Conservation (phyloP, 164 flowering plant species). For the Tetrastigma voinierianum region DNA sequence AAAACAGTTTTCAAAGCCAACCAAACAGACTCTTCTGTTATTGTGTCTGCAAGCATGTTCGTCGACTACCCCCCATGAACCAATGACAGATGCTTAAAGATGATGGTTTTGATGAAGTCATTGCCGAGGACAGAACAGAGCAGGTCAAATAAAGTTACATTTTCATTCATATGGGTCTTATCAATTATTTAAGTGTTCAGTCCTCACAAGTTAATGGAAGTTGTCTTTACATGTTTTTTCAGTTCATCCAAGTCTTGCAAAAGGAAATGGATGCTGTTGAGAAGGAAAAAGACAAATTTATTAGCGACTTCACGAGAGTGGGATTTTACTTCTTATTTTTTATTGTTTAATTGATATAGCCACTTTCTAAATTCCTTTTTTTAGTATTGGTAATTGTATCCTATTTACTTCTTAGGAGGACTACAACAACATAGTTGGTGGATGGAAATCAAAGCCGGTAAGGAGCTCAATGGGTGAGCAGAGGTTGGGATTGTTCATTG, state of each 20-base stretch:
- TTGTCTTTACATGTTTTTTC: constrained; percentile 14
- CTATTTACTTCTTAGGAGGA: no score
- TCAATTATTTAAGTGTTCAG: no score
- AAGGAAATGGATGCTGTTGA: constrained; percentile 54
- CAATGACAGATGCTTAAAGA: constrained; percentile 79
- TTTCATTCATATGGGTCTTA: neutral
- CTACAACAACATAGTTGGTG: no score
- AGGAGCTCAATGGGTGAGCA: no score
- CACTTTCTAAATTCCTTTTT: no score
- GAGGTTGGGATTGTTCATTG: no score
- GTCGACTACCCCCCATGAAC: neutral
- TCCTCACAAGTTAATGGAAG: neutral
- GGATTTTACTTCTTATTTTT: constrained; percentile 2
- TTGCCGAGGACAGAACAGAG: constrained; percentile 87
- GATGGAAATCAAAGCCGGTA: no score
- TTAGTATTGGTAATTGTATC: no score
- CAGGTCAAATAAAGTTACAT: constrained; percentile 47
- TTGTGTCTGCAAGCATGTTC: no score
- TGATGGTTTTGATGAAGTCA: constrained; percentile 89
- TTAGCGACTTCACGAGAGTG: constrained; percentile 62
- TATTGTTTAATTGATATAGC: no score
- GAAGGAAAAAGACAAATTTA: constrained; percentile 50
- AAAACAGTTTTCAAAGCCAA: no score
- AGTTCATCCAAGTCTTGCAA: constrained; percentile 59
- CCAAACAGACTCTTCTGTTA: no score